These are phyloP conservation scores for Rugonectria rugulosa DNA, from an alignment of 2,329 filamentous ascomycete species.

Conservation along the genomic window DNA sequence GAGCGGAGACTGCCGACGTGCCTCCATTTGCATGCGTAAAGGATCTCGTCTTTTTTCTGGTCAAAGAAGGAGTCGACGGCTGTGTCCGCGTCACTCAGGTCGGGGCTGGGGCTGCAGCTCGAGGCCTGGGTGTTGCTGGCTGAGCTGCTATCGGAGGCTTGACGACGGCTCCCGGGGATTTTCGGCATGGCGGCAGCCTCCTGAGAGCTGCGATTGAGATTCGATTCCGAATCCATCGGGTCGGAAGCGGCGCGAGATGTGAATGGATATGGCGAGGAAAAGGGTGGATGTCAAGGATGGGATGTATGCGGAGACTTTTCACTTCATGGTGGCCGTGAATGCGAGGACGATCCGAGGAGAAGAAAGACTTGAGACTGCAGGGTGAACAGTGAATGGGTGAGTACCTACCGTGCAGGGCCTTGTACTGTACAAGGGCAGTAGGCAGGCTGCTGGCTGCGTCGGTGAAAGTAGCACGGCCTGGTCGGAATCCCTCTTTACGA, in stretches of 20 bases:
- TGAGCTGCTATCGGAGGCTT: slow-evolving; percentile 14
- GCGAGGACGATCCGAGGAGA: neutral
- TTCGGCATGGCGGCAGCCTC: slow-evolving; percentile 6
- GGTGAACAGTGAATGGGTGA: no score
- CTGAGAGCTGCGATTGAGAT: slow-evolving; percentile 9
- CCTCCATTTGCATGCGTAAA: slow-evolving; percentile 65
- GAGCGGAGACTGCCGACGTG: slow-evolving; percentile 64
- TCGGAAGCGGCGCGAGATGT: neutral
- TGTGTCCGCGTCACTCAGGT: slow-evolving; percentile 9
- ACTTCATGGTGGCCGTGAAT: slow-evolving; percentile 20
- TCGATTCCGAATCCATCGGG: slow-evolving; percentile 24
- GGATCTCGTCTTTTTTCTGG: slow-evolving; percentile 48
- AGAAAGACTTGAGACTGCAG: slow-evolving; percentile 8
- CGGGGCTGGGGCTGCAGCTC: slow-evolving; percentile 20
- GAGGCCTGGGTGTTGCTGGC: slow-evolving; percentile 23
- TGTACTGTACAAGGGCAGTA: no score
- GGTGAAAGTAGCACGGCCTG: no score
- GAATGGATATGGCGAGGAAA: neutral
- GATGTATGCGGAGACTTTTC: slow-evolving; percentile 16
- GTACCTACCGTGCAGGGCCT: no score
- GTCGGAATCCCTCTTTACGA: no score
- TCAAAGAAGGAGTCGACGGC: slow-evolving; percentile 20
- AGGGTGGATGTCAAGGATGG: slow-evolving; percentile 2
- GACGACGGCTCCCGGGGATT: slow-evolving; percentile 14
- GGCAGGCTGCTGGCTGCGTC: no score